These are phyloP conservation scores for Cyphellophora attinorum DNA, from an alignment of 2,329 filamentous ascomycete genomes.

Conservation along the genomic window DNA sequence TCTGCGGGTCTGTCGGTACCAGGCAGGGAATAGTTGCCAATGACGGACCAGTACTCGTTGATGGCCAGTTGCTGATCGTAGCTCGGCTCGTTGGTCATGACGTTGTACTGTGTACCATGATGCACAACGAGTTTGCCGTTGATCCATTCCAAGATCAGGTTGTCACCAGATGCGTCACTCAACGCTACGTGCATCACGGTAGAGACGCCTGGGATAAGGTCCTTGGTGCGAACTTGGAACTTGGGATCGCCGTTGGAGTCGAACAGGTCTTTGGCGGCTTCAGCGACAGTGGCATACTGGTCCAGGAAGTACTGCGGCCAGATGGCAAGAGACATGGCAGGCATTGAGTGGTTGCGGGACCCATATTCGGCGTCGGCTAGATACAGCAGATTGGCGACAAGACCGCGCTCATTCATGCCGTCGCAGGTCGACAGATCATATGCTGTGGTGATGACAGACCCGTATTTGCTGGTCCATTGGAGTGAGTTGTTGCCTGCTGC, in stretches of 20 bases:
- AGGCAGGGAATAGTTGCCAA: constrained; percentile 2
- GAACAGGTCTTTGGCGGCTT: constrained; percentile 1
- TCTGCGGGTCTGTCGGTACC: constrained; percentile 4
- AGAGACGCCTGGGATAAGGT: constrained; percentile 1
- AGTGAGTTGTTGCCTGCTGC: too few species aligned
- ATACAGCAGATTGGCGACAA: constrained; percentile 4
- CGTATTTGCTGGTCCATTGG: too few species aligned
- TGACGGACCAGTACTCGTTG: constrained; percentile 3
- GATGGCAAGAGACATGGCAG: constrained; percentile 3
- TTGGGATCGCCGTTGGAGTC: background rate
- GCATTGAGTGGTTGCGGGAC: constrained; percentile 1
- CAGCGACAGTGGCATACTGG: background rate
- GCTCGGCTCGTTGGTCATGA: constrained; percentile 6
- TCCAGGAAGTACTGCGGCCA: constrained; percentile 5
- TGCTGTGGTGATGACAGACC: constrained; percentile 1
- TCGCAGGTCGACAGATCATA: constrained; percentile 2
- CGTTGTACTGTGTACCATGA: constrained; percentile 2
- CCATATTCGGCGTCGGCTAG: constrained; percentile 2
- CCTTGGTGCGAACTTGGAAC: constrained; percentile 3
- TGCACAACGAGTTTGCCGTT: constrained; percentile 3
- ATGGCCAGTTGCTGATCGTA: constrained; percentile 5
- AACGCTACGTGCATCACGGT: constrained; percentile 3
- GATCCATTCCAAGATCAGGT: constrained; percentile 5
- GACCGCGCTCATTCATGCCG: constrained; percentile 2
- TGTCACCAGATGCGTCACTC: constrained; percentile 3